A percentile compares a stretch with the other conserved stretches of the same genome.
Conservation (phyloP, 2,329 filamentous ascomycete species). For the Fusarium ramigenum region DNA sequence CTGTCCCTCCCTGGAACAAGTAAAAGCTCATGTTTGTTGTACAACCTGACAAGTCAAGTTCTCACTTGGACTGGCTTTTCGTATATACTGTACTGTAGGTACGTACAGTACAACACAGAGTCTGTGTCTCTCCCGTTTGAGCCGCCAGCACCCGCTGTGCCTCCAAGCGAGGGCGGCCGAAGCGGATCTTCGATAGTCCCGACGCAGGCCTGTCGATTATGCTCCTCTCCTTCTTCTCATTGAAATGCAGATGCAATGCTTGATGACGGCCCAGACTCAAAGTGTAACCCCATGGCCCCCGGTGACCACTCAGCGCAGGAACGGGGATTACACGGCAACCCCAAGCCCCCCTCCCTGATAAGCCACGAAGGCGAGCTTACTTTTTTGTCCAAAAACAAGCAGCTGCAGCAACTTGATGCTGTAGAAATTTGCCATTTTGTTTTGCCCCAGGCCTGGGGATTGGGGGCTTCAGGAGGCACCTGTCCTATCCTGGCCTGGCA, state of each 20-base stretch:
- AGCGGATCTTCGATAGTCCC: slow-evolving; percentile 32
- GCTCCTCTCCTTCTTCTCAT: neutral
- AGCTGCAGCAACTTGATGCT: slow-evolving; percentile 37
- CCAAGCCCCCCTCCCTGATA: slow-evolving; percentile 4
- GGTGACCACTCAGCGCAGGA: slow-evolving; percentile 26
- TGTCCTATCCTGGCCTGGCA: neutral
- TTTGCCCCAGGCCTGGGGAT: neutral
- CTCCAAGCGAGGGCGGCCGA: slow-evolving; percentile 25
- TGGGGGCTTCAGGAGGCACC: neutral
- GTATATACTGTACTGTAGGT: neutral
- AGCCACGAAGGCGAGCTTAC: slow-evolving; percentile 27
- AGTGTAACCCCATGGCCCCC: slow-evolving; percentile 14
- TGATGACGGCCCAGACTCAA: slow-evolving; percentile 1
- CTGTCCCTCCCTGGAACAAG: neutral
- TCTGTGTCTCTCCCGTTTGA: slow-evolving; percentile 16
- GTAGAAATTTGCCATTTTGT: slow-evolving; percentile 9
- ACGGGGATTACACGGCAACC: slow-evolving; percentile 21
- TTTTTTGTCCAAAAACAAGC: slow-evolving; percentile 33
- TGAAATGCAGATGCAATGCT: slow-evolving; percentile 6
- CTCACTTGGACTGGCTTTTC: slow-evolving; percentile 1
- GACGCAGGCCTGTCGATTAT: slow-evolving; percentile 16
- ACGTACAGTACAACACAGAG: neutral
- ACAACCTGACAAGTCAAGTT: slow-evolving; percentile 32
- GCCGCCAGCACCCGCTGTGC: slow-evolving; percentile 27
- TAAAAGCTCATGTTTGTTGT: slow-evolving; percentile 22